Evolutionary conservation across 257 asterid species (phyloP).

Genomic region (Ligustrum vulgare): DNA sequence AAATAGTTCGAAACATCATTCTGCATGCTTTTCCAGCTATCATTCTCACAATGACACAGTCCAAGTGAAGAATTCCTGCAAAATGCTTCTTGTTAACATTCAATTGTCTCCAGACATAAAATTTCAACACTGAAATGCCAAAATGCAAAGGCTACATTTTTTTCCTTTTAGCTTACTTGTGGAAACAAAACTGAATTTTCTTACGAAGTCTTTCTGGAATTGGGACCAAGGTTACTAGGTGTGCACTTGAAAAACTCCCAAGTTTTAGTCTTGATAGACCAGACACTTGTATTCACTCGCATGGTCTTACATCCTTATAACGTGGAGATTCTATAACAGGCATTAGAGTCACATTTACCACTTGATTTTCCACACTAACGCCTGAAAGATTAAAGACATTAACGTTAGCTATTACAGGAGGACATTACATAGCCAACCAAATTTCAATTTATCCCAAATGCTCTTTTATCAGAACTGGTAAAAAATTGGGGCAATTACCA

Average conservation of each 20-base stretch:
- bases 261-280: conserved; percentile 72
- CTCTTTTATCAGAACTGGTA: neutral
- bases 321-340: conserved; percentile 36
- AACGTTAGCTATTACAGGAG: conserved; percentile 13
- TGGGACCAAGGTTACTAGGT: conserved; percentile 57
- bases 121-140: conserved; percentile 10
- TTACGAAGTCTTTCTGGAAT: conserved; percentile 60
- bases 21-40: conserved; percentile 61
- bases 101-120: conserved; percentile 4
- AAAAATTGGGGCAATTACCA: neutral
- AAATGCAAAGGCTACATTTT: neutral
- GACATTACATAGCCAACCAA: conserved; percentile 13
- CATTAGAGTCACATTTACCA: conserved; percentile 54
- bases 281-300: conserved; percentile 60
- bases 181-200: conserved; percentile 70
- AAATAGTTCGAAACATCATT: conserved; percentile 57
- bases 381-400: conserved; percentile 39
- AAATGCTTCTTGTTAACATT: conserved; percentile 9
- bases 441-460: neutral
- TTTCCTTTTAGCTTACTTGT: conserved; percentile 49
- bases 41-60: conserved; percentile 61
- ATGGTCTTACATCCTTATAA: conserved; percentile 45
- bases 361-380: conserved; percentile 47
- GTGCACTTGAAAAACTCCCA: conserved; percentile 68
- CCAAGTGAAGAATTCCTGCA: conserved; percentile 80